Evolutionary conservation across 352 stramenopile species (phyloP).

Genomic region (Pythium insidiosum): DNA sequence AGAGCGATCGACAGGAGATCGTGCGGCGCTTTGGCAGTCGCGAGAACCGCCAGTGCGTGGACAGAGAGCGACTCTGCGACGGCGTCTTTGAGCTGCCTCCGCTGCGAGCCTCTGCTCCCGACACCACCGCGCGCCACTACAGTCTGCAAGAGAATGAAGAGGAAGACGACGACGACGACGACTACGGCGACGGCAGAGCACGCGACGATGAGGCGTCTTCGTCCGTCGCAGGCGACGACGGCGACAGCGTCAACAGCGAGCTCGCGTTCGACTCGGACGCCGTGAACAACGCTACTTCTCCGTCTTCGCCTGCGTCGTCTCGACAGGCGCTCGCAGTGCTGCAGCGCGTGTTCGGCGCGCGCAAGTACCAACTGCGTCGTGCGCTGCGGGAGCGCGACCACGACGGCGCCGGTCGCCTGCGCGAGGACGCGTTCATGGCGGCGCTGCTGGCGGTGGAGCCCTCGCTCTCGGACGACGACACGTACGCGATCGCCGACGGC

Average conservation of each 20-base stretch:
- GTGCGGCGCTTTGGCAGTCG: neutral
- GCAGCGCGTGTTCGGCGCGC: conserved; percentile 38
- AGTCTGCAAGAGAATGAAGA: neutral
- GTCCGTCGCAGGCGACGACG: neutral
- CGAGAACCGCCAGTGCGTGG: neutral
- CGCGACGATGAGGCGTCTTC: neutral
- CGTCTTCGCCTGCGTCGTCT: neutral
- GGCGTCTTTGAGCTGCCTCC: conserved; percentile 7
- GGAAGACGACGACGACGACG: conserved; percentile 1
- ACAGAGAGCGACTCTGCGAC: conserved; percentile 15
- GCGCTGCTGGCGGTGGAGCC: conserved; percentile 49
- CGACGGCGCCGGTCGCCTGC: conserved; percentile 41
- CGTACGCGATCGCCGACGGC: conserved; percentile 56
- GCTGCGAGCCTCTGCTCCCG: neutral
- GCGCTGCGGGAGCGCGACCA: conserved; percentile 48
- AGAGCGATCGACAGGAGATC: conserved; percentile 5
- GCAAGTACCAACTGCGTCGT: conserved; percentile 69
- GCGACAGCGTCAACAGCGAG: conserved; percentile 1
- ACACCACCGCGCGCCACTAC: neutral
- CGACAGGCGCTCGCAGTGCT: conserved; percentile 20
- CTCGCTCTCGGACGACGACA: conserved; percentile 58
- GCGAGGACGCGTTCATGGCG: conserved; percentile 76
- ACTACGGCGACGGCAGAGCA: neutral
- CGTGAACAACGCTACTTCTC: neutral
- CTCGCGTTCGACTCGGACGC: too few relatives aligned